Evolutionary conservation across 83 land plant genomes (phyloP), one percentile per base, ranked within the genome.

Genomic region (Picea engelmannii): DNA sequence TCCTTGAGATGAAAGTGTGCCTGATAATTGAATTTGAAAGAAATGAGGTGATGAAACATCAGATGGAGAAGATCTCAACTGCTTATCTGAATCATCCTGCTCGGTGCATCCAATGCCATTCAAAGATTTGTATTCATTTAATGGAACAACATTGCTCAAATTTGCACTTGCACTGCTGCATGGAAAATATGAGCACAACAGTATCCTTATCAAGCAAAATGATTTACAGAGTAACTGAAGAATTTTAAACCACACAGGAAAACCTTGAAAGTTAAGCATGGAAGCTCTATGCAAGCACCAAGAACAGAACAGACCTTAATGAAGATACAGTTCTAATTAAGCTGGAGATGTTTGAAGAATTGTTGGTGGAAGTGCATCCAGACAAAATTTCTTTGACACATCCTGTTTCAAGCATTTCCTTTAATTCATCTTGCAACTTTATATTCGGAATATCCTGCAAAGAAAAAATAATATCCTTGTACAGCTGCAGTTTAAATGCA

Each of bases 161-260:
- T 44, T 44, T 21, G 38, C 76, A 73, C 76, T 44, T 73, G 16
- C 44, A 44, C 76, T 73, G 76, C 55, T 73, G 58, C 76, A 73
- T 38, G 76, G 76, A 7, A 73, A 73, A 47, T 52, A 40, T 42
- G 21, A 73, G 25, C 24, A n/a, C 76, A 73, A 73, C 58, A 21
- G 40, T 9, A n/a, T 44, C 21, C 76, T 73, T 73, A 73, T 73
- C 40, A n/a, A 18, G 24, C 5, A 44, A 20, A 73, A 44, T n/a
- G 58, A 47, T n/a, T n/a, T 73, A 21, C 58, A 73, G 47, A 73
- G 58, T 44, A 73, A 73, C 10, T 20, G 5, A 44, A 47, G 52
- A 44, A 20, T 0, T n/a, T 73, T 42, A 73, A 73, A 4, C 25
- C 23, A 71, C 9, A 44, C 4, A n/a, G 58, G 42, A 21, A 40